A percentile compares a stretch with the other conserved stretches of the same genome.
Conservation (phyloP, 1,284 basidiomycete genomes). For the Sporisorium iseilematis-ciliati region DNA sequence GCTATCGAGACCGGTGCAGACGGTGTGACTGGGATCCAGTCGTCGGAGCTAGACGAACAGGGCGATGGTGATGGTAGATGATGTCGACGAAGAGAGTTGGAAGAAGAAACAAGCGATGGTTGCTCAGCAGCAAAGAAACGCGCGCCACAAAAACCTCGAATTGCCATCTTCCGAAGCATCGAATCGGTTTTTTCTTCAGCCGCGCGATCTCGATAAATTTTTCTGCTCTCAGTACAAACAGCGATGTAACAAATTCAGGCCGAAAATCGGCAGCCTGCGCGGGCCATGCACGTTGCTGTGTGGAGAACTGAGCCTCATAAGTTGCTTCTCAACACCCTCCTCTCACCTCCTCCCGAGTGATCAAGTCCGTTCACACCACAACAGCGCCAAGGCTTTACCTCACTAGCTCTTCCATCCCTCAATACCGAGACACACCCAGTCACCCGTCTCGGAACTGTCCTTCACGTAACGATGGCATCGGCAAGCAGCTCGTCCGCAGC, state of each 20-base stretch:
- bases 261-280: background rate
- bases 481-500: constrained; percentile 16
- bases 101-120: background rate
- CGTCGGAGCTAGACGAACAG: background rate
- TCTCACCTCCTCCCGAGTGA: background rate
- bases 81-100: constrained; percentile 9
- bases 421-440: background rate
- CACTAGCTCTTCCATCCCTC: too few relatives aligned
- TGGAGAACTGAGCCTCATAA: constrained; percentile 7
- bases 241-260: constrained; percentile 10
- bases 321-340: background rate
- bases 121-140: constrained; percentile 14
- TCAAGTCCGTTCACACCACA: constrained; percentile 2
- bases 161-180: constrained; percentile 34
- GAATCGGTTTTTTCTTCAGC: constrained; percentile 11
- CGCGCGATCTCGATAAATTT: constrained; percentile 8
- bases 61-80: constrained; percentile 1
- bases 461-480: constrained; percentile 22
- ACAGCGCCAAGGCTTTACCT: background rate
- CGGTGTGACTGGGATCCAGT: too few relatives aligned
- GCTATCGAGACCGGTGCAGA: too few relatives aligned
- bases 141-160: constrained; percentile 27
- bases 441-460: background rate
- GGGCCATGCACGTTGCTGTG: constrained; percentile 18
- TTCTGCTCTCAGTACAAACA: background rate